Evolutionary conservation across 805 yeast species (phyloP).

Genomic region (Saccharomycopsis synnaedendra): DNA sequence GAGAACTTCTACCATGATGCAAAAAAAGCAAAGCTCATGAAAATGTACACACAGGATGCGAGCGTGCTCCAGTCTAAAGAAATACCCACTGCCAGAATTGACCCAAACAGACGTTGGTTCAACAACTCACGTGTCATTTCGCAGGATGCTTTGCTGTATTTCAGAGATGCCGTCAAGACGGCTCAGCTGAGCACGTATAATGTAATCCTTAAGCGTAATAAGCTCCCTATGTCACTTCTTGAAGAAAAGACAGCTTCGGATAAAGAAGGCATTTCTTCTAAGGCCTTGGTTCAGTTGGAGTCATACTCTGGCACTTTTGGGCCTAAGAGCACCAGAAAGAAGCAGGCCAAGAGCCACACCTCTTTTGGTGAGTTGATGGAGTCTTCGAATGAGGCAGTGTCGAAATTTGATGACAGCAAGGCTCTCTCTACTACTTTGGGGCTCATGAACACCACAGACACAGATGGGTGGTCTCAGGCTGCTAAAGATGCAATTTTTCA

Average conservation of each 20-base stretch:
- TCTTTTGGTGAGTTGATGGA: conserved; percentile 69
- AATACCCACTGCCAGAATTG: conserved; percentile 84
- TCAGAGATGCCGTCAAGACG: conserved; percentile 89
- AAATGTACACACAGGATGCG: conserved; percentile 92
- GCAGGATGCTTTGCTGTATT: conserved; percentile 90
- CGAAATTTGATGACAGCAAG: conserved; percentile 58
- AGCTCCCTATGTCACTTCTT: conserved; percentile 87
- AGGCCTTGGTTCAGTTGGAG: conserved; percentile 74
- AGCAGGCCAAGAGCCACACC: conserved; percentile 72
- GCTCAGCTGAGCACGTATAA: conserved; percentile 45
- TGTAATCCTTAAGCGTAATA: conserved; percentile 78
- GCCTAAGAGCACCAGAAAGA: conserved; percentile 88
- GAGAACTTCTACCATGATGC: conserved; percentile 95
- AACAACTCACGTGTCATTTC: conserved; percentile 96
- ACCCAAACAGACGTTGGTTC: conserved; percentile 95
- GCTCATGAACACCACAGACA: conserved; percentile 57
- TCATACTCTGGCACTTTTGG: conserved; percentile 77
- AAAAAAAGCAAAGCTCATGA: conserved; percentile 77
- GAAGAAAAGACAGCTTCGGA: conserved; percentile 54
- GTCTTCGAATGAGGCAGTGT: conserved; percentile 43
- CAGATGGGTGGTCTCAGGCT: conserved; percentile 78
- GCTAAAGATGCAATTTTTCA: conserved; percentile 93
- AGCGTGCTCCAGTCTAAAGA: conserved; percentile 84
- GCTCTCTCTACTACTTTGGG: conserved; percentile 70
- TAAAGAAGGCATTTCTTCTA: conserved; percentile 42